Base-by-base conservation (phyloP, 192 early-diverging fungal genomes). In the Gryganskiella cystojenkinii region DNA sequence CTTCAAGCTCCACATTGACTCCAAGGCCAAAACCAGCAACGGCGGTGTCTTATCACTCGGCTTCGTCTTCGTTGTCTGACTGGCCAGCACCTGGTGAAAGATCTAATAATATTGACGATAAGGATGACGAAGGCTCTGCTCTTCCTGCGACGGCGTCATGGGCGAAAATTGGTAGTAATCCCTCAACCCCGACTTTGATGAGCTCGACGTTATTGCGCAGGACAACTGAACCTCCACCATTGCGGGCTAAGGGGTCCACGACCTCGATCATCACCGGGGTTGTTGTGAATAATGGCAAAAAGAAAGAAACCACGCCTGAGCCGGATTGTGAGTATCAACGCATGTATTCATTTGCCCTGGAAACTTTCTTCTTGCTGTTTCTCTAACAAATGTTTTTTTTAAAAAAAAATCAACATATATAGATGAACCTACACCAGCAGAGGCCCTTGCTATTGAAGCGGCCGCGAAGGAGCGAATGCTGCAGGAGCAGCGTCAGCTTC, bases 121-220 rank as follows among this genome's bases (percentile, higher is more conserved):
- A 54, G 50, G 76, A 79, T n/a, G 80, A 84, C 4, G 83, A 60
- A 62, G 76, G 68, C 34, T 87, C 88, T 9, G 88, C 88, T 17
- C 64, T 89, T 42, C 88, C 88, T 5, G 83, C 83, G 11, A 89
- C 88, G 2, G 88, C 86, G 7, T 89, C 88, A 2, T 89, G 88
- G 88, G 88, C 83, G 1, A 85, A 82, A 49, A 51, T 81, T 54
- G 69, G 70, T 25, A 81, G 55, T 40, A 84, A 78, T 54, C 49
- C 82, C 51, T 63, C 83, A 6, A 78, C 74, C 7, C 74, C 74
- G 5, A 69, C 53, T 0, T 42, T 78, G 20, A 56, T 57, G 47
- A 68, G 57, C 45, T 78, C 74, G 3, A 64, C 67, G 10, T 17
- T 64, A 2, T 51, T 59, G 5, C 66, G 74, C n/a, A 78, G 62